These are phyloP conservation scores for Fusarium chaquense DNA, from an alignment of 2,329 filamentous ascomycete species.

Conservation along the genomic window DNA sequence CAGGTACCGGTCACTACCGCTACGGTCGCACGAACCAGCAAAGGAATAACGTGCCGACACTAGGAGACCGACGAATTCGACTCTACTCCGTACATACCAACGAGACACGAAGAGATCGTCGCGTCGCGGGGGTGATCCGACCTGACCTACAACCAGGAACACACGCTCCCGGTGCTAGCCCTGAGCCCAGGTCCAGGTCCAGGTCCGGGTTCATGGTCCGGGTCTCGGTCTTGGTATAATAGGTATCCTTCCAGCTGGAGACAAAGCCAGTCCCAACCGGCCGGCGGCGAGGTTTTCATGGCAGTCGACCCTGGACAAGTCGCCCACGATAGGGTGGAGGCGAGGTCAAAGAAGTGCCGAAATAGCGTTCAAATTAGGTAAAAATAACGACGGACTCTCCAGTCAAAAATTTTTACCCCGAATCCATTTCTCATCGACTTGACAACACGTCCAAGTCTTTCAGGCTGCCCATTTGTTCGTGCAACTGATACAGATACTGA, in stretches of 20 bases:
- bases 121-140: constrained; percentile 22
- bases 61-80: constrained; percentile 13
- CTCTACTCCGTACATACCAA: constrained; percentile 18
- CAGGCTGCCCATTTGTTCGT: constrained; percentile 44
- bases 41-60: constrained; percentile 10
- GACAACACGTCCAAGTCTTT: constrained; percentile 38
- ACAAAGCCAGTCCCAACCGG: constrained; percentile 14
- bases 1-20: background rate
- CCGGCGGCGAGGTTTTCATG: constrained; percentile 31
- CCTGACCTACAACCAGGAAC: constrained; percentile 27
- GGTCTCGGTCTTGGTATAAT: constrained; percentile 5
- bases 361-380: constrained; percentile 54
- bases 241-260: constrained; percentile 2
- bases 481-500: constrained; percentile 41
- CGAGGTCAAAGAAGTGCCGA: constrained; percentile 44
- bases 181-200: background rate
- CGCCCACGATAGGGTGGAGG: constrained; percentile 46
- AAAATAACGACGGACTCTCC: constrained; percentile 52
- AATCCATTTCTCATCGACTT: constrained; percentile 53
- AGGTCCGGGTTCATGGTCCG: constrained; percentile 3
- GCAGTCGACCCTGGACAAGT: constrained; percentile 19
- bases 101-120: constrained; percentile 15
- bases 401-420: constrained; percentile 52
- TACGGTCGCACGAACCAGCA: constrained; percentile 15
- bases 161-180: constrained; percentile 31